Evolutionary conservation across 129 eudicot species (phyloP).

Genomic region (Helichrysum umbraculigerum): DNA sequence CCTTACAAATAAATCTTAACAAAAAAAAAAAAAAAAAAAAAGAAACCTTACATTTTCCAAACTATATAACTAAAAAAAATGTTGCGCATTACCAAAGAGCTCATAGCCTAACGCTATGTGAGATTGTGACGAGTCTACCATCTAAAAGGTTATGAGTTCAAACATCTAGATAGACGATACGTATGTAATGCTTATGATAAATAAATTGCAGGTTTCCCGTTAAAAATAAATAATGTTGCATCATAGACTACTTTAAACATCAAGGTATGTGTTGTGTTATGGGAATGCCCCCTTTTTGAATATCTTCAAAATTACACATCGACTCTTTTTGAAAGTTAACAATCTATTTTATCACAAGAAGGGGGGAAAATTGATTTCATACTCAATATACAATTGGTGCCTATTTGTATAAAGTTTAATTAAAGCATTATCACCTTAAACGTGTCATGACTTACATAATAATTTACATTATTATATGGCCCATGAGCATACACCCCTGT

Average conservation of each 20-base stretch:
- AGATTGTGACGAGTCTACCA: too few species aligned
- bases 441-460: constrained; percentile 21
- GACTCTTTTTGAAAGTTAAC: too few species aligned
- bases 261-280: neutral
- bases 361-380: neutral
- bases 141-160: too few species aligned
- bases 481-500: constrained; percentile 25
- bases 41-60: neutral
- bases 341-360: neutral
- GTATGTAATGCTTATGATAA: too few species aligned
- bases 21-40: neutral
- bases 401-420: neutral
- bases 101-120: too few species aligned
- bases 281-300: neutral
- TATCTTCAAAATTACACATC: too few species aligned
- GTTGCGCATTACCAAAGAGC: neutral
- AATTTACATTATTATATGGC: neutral
- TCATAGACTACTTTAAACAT: neutral
- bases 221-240: neutral
- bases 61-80: neutral
- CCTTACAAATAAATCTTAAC: too few species aligned
- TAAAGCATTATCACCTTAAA: constrained; percentile 6
- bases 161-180: too few species aligned
- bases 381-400: neutral
- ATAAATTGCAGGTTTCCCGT: too few species aligned